phyloP scores from a whole-genome alignment of 192 early-diverging fungal genomes.

The Gonapodya prolifera region DNA sequence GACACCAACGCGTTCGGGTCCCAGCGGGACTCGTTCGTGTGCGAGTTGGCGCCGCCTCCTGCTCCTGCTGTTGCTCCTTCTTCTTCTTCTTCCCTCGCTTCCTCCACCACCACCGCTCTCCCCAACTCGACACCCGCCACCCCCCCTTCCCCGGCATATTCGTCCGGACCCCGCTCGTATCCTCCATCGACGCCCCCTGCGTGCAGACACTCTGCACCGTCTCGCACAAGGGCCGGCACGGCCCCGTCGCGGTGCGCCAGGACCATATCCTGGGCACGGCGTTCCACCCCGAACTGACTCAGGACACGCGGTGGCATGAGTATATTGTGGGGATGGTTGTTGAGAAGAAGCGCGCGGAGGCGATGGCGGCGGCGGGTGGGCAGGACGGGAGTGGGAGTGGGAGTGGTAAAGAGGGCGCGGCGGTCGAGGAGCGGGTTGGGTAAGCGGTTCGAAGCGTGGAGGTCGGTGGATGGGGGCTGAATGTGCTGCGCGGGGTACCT shows the following conservation, averaged over 20 bases:
- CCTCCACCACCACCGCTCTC: slow-evolving; percentile 38
- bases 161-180: slow-evolving; percentile 88
- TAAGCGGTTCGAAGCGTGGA: no score
- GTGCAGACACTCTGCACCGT: slow-evolving; percentile 66
- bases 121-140: no score
- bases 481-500: no score
- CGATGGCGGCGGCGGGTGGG: no score
- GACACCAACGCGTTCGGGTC: slow-evolving; percentile 89
- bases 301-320: slow-evolving; percentile 73
- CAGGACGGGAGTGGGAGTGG: no score
- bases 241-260: slow-evolving; percentile 83
- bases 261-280: slow-evolving; percentile 75
- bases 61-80: slow-evolving; percentile 25
- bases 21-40: slow-evolving; percentile 84
- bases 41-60: slow-evolving; percentile 42
- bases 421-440: no score
- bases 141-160: slow-evolving; percentile 57
- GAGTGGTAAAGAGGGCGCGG: no score
- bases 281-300: slow-evolving; percentile 95
- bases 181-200: slow-evolving; percentile 41
- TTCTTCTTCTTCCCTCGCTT: slow-evolving; percentile 5
- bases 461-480: no score
- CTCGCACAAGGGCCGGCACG: slow-evolving; percentile 33
- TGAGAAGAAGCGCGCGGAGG: not conserved
- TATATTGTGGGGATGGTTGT: slow-evolving; percentile 51